Conservation (phyloP, 2,329 filamentous ascomycete species). For the Penicillium sp. region DNA sequence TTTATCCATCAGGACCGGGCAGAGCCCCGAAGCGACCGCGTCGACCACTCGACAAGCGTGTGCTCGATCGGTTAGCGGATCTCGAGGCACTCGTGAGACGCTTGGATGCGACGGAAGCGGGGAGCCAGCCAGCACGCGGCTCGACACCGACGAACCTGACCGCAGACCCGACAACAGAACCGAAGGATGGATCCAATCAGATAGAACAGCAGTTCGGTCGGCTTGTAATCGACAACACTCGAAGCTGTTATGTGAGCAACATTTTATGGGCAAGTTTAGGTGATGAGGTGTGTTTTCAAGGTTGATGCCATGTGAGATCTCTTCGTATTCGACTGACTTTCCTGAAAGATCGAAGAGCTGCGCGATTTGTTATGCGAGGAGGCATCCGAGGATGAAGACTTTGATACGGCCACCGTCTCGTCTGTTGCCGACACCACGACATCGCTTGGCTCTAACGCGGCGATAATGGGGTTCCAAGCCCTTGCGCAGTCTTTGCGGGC, state of each 20-base stretch:
- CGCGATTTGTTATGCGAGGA: constrained; percentile 58
- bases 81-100: constrained; percentile 59
- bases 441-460: constrained; percentile 53
- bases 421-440: constrained; percentile 45
- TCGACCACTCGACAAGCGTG: constrained; percentile 18
- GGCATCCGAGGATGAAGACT: constrained; percentile 28
- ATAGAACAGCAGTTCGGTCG: constrained; percentile 57
- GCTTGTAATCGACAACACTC: constrained; percentile 62
- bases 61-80: constrained; percentile 58
- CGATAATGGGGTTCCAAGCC: constrained; percentile 53
- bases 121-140: not conserved
- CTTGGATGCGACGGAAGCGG: not conserved
- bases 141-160: not conserved
- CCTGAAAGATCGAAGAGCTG: constrained; percentile 58
- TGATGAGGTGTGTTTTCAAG: constrained; percentile 19
- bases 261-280: constrained; percentile 64
- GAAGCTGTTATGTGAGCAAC: constrained; percentile 65
- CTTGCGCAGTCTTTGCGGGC: constrained; percentile 55
- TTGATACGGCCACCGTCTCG: constrained; percentile 53
- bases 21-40: constrained; percentile 26
- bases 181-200: not conserved
- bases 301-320: not conserved
- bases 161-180: not conserved
- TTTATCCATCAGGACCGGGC: constrained; percentile 34
- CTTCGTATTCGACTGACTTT: not conserved